A percentile compares a stretch with the other conserved stretches of the same genome.
phyloP scores from a whole-genome alignment of 2,329 filamentous ascomycete genomes.

The Stromatinia cepivora region DNA sequence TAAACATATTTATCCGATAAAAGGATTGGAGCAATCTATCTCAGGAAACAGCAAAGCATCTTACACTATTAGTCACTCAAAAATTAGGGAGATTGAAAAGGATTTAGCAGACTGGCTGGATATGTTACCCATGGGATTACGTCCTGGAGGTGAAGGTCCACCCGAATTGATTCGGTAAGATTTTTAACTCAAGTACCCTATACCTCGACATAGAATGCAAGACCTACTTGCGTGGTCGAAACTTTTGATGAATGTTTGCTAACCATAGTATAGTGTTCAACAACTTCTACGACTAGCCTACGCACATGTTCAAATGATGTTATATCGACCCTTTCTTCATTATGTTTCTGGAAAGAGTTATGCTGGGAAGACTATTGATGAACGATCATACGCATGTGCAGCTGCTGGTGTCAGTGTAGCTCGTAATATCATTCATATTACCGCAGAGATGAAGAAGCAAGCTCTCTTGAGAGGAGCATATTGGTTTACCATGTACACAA shows the following conservation, averaged over 20 bases:
- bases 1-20: constrained; percentile 65
- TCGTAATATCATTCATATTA: constrained; percentile 76
- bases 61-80: constrained; percentile 63
- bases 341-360: constrained; percentile 69
- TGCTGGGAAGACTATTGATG: constrained; percentile 62
- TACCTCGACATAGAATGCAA: neutral
- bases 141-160: constrained; percentile 74
- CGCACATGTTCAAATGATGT: constrained; percentile 77
- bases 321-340: constrained; percentile 81
- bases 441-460: constrained; percentile 73
- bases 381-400: constrained; percentile 74
- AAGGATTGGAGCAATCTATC: constrained; percentile 52
- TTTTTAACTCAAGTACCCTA: neutral
- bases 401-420: constrained; percentile 61
- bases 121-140: constrained; percentile 70
- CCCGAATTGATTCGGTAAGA: constrained; percentile 73
- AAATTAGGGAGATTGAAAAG: constrained; percentile 64
- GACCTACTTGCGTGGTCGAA: neutral
- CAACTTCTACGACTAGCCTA: constrained; percentile 78
- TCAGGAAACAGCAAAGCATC: constrained; percentile 44
- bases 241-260: constrained; percentile 22
- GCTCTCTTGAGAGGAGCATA: constrained; percentile 77
- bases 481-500: constrained; percentile 84
- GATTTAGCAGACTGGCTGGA: constrained; percentile 65
- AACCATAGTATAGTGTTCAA: constrained; percentile 52